These are phyloP conservation scores for Phytophthora cajani DNA, from an alignment of 352 stramenopile genomes.

Conservation along the genomic window DNA sequence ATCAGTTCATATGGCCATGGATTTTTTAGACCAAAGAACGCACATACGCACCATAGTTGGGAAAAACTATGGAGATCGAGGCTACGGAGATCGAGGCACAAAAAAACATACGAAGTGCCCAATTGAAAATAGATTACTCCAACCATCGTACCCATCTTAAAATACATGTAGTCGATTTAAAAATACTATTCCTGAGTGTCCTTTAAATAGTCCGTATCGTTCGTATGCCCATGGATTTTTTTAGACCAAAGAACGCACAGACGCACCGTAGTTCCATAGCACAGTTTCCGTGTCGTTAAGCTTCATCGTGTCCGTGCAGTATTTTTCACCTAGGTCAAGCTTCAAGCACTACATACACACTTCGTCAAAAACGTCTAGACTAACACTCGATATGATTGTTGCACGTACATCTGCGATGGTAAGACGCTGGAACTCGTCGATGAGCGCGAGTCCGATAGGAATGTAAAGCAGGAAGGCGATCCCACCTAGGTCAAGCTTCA, in stretches of 20 bases:
- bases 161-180: too few relatives aligned
- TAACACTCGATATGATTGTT: not conserved
- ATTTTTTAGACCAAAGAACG: not conserved
- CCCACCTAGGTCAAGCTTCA: too few relatives aligned
- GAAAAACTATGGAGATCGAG: too few relatives aligned
- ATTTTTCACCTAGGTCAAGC: constrained; percentile 50
- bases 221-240: not conserved
- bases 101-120: too few relatives aligned
- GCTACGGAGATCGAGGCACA: too few relatives aligned
- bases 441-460: constrained; percentile 62
- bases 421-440: constrained; percentile 51
- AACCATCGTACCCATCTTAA: too few relatives aligned
- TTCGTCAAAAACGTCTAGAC: too few relatives aligned
- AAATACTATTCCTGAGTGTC: too few relatives aligned
- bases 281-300: constrained; percentile 59
- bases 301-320: constrained; percentile 67
- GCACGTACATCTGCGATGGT: constrained; percentile 45
- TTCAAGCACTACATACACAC: not conserved
- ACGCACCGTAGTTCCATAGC: constrained; percentile 65
- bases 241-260: constrained; percentile 25
- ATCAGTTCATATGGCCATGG: not conserved
- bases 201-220: too few relatives aligned
- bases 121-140: too few relatives aligned
- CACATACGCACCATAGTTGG: constrained; percentile 59
- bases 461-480: constrained; percentile 76